These are phyloP conservation scores for Ganoderma resinaceum DNA, from an alignment of 1,284 basidiomycete species.

Conservation along the genomic window DNA sequence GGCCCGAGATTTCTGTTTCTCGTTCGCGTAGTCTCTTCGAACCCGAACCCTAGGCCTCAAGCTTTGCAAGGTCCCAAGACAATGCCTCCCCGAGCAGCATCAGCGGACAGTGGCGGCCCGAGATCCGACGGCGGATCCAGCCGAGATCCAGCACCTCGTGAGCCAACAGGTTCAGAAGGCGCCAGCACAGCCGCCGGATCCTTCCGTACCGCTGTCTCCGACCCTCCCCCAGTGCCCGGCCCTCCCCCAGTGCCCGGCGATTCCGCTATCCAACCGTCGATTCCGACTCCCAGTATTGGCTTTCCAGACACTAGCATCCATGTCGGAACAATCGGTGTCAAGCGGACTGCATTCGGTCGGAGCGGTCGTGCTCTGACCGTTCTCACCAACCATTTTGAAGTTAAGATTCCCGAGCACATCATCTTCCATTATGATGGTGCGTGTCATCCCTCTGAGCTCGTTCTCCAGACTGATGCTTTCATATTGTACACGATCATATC, in stretches of 20 bases:
- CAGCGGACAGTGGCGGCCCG: no score
- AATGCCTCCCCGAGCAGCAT: no score
- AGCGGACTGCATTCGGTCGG: constrained; percentile 65
- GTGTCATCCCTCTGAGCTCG: constrained; percentile 31
- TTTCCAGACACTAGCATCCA: constrained; percentile 39
- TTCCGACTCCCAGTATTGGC: not conserved
- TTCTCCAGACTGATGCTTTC: constrained; percentile 4
- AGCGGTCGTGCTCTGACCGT: constrained; percentile 59
- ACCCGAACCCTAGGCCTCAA: no score
- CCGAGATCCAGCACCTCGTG: no score
- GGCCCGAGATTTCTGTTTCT: no score
- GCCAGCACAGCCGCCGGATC: no score
- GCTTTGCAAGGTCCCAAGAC: no score
- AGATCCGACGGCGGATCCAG: no score
- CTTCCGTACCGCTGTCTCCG: no score
- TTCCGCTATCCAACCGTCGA: not conserved
- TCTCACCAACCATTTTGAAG: constrained; percentile 70
- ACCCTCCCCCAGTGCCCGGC: no score
- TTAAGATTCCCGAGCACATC: constrained; percentile 61
- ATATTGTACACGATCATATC: not conserved
- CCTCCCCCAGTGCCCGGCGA: not conserved
- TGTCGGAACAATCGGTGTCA: constrained; percentile 66
- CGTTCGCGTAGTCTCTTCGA: no score
- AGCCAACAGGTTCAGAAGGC: no score
- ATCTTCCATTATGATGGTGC: constrained; percentile 80